Evolutionary conservation across 345 rosid species (phyloP).

Genomic region (Populus alba): DNA sequence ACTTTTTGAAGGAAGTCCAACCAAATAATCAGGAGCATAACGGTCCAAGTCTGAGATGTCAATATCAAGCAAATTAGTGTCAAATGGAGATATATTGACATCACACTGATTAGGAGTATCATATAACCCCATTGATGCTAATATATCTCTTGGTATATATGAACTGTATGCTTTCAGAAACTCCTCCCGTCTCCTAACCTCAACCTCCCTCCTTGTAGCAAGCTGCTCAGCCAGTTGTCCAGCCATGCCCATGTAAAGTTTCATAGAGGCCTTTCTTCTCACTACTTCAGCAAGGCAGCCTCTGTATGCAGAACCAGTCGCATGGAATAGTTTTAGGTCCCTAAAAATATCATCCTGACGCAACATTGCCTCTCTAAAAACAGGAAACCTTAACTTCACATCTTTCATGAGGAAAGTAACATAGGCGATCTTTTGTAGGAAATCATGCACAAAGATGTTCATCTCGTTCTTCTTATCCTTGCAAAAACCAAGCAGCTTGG

Average conservation of each 20-base stretch:
- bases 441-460: constrained; percentile 77
- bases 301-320: constrained; percentile 89
- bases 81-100: constrained; percentile 86
- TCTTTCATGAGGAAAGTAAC: constrained; percentile 75
- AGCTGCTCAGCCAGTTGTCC: constrained; percentile 96
- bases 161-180: constrained; percentile 64
- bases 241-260: constrained; percentile 98
- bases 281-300: constrained; percentile 96
- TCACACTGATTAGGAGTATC: constrained; percentile 92
- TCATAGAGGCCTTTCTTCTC: constrained; percentile 90
- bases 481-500: constrained; percentile 69
- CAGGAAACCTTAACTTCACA: constrained; percentile 88
- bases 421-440: constrained; percentile 75
- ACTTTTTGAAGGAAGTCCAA: constrained; percentile 44
- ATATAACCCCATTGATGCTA: constrained; percentile 81
- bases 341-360: constrained; percentile 71
- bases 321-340: constrained; percentile 67
- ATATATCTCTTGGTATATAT: constrained; percentile 70
- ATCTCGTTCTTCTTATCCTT: constrained; percentile 79
- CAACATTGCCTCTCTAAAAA: constrained; percentile 87
- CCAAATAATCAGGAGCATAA: constrained; percentile 84
- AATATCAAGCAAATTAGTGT: constrained; percentile 68
- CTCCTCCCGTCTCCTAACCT: constrained; percentile 87
- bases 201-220: constrained; percentile 79
- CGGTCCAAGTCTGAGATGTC: constrained; percentile 70